phyloP scores from a whole-genome alignment of 2,329 filamentous ascomycete species.

The Pseudomassariella vexata region DNA sequence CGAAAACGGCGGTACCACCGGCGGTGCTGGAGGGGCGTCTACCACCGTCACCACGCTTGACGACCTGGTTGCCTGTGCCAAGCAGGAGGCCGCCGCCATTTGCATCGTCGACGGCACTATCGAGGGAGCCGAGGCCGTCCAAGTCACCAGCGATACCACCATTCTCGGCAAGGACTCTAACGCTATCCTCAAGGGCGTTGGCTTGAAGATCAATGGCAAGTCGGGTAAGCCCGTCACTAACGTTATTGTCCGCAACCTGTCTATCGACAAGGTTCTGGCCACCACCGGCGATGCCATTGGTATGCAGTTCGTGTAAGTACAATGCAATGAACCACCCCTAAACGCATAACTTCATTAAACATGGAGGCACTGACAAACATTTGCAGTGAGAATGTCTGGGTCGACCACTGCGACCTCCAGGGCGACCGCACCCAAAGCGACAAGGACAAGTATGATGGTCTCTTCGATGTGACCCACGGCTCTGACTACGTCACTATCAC shows the following conservation, averaged over 20 bases:
- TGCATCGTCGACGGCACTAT: conserved; percentile 39
- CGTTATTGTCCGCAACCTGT: conserved; percentile 55
- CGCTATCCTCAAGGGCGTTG: too few relatives aligned
- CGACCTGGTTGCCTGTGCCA: conserved; percentile 31
- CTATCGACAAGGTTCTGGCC: too few relatives aligned
- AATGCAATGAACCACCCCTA: too few relatives aligned
- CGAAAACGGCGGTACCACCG: conserved; percentile 38
- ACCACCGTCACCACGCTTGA: conserved; percentile 39
- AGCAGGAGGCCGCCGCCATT: conserved; percentile 34
- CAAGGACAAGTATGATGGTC: conserved; percentile 38
- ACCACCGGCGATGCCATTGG: too few relatives aligned
- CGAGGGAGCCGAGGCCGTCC: conserved; percentile 33
- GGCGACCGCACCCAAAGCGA: too few relatives aligned
- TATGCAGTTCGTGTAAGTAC: too few relatives aligned
- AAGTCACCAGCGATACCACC: conserved; percentile 42
- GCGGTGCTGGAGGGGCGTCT: conserved; percentile 36
- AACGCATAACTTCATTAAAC: too few relatives aligned
- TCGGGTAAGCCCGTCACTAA: too few relatives aligned
- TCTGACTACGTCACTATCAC: conserved; percentile 37
- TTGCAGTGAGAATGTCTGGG: conserved; percentile 49
- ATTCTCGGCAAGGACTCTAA: conserved; percentile 42
- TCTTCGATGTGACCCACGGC: conserved; percentile 37
- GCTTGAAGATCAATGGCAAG: too few relatives aligned
- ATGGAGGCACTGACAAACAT: too few relatives aligned
- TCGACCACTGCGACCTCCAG: conserved; percentile 39